Evolutionary conservation across 495 filamentous ascomycete genomes (phyloP), one percentile per base, ranked within the genome.

Genomic region (Beverwykella pulmonaria): DNA sequence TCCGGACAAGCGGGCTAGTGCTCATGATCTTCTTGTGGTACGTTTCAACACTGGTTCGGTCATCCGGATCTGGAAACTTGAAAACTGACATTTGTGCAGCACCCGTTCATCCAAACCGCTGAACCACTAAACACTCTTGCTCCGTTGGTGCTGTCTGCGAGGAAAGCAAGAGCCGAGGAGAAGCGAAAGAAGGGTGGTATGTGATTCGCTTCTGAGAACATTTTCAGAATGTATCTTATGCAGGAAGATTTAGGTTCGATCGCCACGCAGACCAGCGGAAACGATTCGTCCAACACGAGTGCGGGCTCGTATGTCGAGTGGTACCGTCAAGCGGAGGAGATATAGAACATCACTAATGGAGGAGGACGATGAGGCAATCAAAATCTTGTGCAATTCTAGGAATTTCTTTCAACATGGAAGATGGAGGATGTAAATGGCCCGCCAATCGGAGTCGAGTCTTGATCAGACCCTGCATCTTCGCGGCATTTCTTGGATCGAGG

Each of bases 1-100:
- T 67, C 93, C 94, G 7, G 94, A 98, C 76, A 96, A 96, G 85
- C 83, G 94, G 77, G 91, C 93, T 15, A 96, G 91, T 69, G 94
- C 94, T 14, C 90, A 95, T 77, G 93, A 97, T 78, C 79, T 98
- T 32, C 81, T 98, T 71, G 86, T 89, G 80, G 93, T 97, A 84
- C 75, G 86, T 80, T 27, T 47, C 6, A n/a, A 25, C 52, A 17
- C 27, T 59, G 36, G 41, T 58, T 52, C 26, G 27, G 60, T 61
- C 39, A 50, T 54, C n/a, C 44, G 34, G 12, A 15, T 58, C 30
- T 41, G 20, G 19, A 52, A 52, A 29, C 10, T 25, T 19, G n/a
- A 26, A 25, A 65, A 67, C 79, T 80, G 66, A 82, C 71, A 36
- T 29, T 62, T 0, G 67, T 65, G 59, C 59, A 98, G 95, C 94